phyloP scores from a whole-genome alignment of 306 rosid genomes.

The Bauhinia variegata region DNA sequence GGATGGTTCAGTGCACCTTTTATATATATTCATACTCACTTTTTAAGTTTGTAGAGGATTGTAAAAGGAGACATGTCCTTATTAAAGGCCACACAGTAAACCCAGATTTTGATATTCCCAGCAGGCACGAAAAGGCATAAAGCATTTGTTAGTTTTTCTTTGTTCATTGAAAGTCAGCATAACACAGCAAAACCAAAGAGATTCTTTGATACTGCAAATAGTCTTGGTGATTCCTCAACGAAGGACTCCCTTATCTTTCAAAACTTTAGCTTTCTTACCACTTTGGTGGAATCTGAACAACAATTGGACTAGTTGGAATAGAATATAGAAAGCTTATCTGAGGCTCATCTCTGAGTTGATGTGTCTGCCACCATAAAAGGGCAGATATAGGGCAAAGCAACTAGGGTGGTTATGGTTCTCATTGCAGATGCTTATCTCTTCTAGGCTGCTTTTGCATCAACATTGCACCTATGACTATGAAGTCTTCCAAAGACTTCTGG shows the following conservation, averaged over 20 bases:
- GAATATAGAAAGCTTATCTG: constrained; percentile 30
- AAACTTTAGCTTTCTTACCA: constrained; percentile 15
- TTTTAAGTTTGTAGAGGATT: constrained; percentile 38
- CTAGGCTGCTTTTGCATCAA: constrained; percentile 38
- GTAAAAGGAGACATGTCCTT: constrained; percentile 28
- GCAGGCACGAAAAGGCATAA: constrained; percentile 25
- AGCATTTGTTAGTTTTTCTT: constrained; percentile 22
- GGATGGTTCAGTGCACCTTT: constrained; percentile 10
- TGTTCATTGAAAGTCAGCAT: constrained; percentile 25
- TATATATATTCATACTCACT: not conserved
- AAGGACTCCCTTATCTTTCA: constrained; percentile 30
- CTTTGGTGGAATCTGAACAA: constrained; percentile 32
- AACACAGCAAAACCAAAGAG: constrained; percentile 1
- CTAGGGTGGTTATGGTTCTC: too few species aligned
- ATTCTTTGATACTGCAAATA: constrained; percentile 20
- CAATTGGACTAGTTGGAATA: constrained; percentile 7
- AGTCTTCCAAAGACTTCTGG: not conserved
- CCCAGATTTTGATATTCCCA: constrained; percentile 36
- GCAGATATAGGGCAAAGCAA: not conserved
- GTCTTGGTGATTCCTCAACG: constrained; percentile 34
- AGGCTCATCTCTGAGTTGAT: constrained; percentile 9
- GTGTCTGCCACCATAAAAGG: constrained; percentile 28
- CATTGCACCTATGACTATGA: constrained; percentile 16
- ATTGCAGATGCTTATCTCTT: constrained; percentile 44
- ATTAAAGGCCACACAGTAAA: constrained; percentile 21